These are phyloP conservation scores for Hypoxylon intermedium DNA, from an alignment of 495 filamentous ascomycete species.

Conservation along the genomic window DNA sequence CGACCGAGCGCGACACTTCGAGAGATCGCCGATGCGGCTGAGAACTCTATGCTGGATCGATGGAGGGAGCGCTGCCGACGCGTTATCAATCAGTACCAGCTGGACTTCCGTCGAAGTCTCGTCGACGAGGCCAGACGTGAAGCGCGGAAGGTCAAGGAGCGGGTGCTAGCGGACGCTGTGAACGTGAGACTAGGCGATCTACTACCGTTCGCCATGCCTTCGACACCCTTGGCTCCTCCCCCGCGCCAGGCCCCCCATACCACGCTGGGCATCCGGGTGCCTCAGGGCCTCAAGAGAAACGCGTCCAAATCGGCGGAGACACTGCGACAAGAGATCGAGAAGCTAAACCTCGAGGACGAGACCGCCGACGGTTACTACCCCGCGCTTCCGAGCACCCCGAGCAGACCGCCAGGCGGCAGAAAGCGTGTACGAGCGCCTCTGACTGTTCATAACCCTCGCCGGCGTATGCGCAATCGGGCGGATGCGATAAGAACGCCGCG, in stretches of 20 bases:
- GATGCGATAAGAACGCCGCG: no score
- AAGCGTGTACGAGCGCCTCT: neutral
- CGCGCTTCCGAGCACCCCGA: neutral
- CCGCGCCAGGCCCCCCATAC: no score
- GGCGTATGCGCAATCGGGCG: no score
- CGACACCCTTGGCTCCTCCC: neutral
- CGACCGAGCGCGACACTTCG: neutral
- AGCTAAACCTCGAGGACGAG: neutral
- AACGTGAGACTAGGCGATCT: neutral
- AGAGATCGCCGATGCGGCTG: constrained; percentile 5
- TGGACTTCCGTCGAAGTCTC: neutral
- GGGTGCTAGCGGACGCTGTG: constrained; percentile 2
- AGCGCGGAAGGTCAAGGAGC: neutral
- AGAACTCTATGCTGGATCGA: neutral
- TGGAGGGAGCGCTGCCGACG: neutral
- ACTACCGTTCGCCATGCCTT: neutral
- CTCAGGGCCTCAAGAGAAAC: neutral
- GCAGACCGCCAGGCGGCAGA: neutral
- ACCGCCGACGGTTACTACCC: neutral
- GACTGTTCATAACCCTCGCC: no score
- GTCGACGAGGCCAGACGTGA: neutral
- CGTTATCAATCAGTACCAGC: neutral
- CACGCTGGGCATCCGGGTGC: no score
- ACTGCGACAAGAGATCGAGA: neutral
- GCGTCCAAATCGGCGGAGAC: neutral